Evolutionary conservation across 78 protist species (phyloP).

Genomic region (Speleostelium caveatum): DNA sequence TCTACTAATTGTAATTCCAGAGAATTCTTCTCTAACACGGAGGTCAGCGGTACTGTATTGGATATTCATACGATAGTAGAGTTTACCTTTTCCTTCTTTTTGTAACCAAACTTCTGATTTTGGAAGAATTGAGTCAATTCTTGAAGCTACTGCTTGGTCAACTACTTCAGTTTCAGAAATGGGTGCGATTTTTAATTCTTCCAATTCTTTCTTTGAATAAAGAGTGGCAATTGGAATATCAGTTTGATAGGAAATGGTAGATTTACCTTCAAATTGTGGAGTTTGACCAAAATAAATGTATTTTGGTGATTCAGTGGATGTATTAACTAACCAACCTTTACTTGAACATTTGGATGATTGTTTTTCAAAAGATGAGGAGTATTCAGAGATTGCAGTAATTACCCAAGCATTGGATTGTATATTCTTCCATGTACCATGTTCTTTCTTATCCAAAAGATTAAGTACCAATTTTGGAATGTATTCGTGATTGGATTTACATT

Average conservation of each 20-base stretch:
- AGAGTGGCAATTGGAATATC: slow-evolving; percentile 50
- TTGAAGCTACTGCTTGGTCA: not conserved
- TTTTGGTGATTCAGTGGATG: not conserved
- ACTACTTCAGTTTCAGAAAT: not conserved
- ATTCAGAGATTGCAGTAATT: slow-evolving; percentile 43
- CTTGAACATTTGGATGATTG: slow-evolving; percentile 24
- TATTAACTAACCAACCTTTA: slow-evolving; percentile 69
- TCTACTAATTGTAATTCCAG: slow-evolving; percentile 41
- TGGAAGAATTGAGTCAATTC: too few relatives aligned
- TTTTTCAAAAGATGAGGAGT: slow-evolving; percentile 18
- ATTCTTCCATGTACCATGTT: slow-evolving; percentile 55
- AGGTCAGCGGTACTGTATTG: slow-evolving; percentile 38
- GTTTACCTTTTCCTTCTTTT: slow-evolving; percentile 74
- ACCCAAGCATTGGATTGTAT: slow-evolving; percentile 62
- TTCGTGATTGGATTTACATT: slow-evolving; percentile 23
- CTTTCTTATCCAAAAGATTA: slow-evolving; percentile 46
- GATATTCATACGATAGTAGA: slow-evolving; percentile 59
- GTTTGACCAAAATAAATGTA: slow-evolving; percentile 60
- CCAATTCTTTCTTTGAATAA: slow-evolving; percentile 12
- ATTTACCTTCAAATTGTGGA: slow-evolving; percentile 70
- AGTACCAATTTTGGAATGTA: slow-evolving; percentile 23
- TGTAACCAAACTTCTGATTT: slow-evolving; percentile 70
- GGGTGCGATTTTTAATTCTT: not conserved
- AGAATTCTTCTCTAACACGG: not conserved
- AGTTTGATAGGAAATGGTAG: slow-evolving; percentile 56